These are phyloP conservation scores for Ilyonectria robusta DNA, from an alignment of 2,329 filamentous ascomycete species.

Conservation along the genomic window DNA sequence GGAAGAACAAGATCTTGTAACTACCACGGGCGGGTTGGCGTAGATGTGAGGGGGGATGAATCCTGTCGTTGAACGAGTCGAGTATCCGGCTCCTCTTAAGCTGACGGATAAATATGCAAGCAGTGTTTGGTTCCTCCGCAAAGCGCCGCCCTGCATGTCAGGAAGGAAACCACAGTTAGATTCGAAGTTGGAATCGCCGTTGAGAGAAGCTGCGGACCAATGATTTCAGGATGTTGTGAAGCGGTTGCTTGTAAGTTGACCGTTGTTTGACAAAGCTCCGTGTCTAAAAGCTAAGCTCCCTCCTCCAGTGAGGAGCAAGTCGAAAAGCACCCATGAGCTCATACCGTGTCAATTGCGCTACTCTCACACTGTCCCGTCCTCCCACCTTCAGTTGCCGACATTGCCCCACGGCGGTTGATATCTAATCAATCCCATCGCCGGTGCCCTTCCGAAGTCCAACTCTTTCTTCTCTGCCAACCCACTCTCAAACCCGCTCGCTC, in stretches of 20 bases:
- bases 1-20: constrained; percentile 39
- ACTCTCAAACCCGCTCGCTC: not conserved
- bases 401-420: constrained; percentile 43
- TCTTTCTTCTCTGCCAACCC: constrained; percentile 17
- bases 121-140: constrained; percentile 18
- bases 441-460: constrained; percentile 1
- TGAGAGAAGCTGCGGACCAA: constrained; percentile 5
- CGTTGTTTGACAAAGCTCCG: not conserved
- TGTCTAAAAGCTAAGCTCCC: constrained; percentile 12
- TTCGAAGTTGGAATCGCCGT: not conserved
- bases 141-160: constrained; percentile 37
- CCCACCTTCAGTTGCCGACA: constrained; percentile 19
- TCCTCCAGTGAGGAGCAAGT: constrained; percentile 24
- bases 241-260: not conserved
- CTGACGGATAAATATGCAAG: constrained; percentile 1
- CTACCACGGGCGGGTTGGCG: not conserved
- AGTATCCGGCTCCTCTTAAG: constrained; percentile 5
- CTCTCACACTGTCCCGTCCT: constrained; percentile 35
- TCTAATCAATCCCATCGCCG: constrained; percentile 57
- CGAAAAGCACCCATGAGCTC: constrained; percentile 48
- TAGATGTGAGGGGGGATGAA: not conserved
- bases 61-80: not conserved
- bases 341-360: constrained; percentile 46
- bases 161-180: not conserved
- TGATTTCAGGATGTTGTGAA: not conserved